phyloP scores from a whole-genome alignment of 495 filamentous ascomycete genomes.

The Mycothermus thermophilus region DNA sequence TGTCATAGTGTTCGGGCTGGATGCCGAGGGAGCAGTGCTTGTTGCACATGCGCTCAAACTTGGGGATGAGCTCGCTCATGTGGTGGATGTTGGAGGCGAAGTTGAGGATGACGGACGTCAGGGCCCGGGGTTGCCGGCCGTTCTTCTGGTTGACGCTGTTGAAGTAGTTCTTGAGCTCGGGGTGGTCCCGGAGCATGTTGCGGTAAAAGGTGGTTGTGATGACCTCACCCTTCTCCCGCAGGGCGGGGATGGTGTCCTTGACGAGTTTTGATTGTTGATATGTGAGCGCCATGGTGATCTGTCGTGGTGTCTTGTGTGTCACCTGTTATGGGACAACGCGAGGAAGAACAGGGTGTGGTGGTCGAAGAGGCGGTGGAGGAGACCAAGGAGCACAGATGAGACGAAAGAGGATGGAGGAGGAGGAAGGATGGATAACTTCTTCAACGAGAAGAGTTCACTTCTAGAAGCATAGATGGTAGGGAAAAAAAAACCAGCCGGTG shows the following conservation, averaged over 20 bases:
- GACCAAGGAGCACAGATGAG: too few relatives aligned
- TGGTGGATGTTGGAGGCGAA: slow-evolving; percentile 61
- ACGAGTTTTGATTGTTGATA: slow-evolving; percentile 29
- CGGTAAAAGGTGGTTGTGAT: slow-evolving; percentile 57
- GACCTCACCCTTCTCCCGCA: slow-evolving; percentile 48
- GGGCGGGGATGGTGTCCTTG: slow-evolving; percentile 32
- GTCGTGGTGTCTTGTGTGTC: neutral
- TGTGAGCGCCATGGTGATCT: slow-evolving; percentile 28
- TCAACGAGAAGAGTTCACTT: too few relatives aligned
- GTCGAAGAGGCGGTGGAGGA: neutral
- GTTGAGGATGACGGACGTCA: slow-evolving; percentile 51
- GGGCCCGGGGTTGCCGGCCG: slow-evolving; percentile 50
- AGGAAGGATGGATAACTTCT: too few relatives aligned
- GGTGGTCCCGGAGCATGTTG: slow-evolving; percentile 50
- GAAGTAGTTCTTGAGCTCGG: slow-evolving; percentile 53
- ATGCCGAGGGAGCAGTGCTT: slow-evolving; percentile 63
- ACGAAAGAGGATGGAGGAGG: too few relatives aligned
- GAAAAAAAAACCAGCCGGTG: too few relatives aligned
- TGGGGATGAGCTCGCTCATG: slow-evolving; percentile 46
- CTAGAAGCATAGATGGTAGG: too few relatives aligned
- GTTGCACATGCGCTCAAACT: slow-evolving; percentile 56
- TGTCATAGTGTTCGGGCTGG: slow-evolving; percentile 52
- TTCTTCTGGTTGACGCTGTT: slow-evolving; percentile 56
- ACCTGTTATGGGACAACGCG: neutral
- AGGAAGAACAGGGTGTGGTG: neutral